These are phyloP conservation scores for Aspergillus felis DNA, from an alignment of 2,329 filamentous ascomycete genomes.

Conservation along the genomic window DNA sequence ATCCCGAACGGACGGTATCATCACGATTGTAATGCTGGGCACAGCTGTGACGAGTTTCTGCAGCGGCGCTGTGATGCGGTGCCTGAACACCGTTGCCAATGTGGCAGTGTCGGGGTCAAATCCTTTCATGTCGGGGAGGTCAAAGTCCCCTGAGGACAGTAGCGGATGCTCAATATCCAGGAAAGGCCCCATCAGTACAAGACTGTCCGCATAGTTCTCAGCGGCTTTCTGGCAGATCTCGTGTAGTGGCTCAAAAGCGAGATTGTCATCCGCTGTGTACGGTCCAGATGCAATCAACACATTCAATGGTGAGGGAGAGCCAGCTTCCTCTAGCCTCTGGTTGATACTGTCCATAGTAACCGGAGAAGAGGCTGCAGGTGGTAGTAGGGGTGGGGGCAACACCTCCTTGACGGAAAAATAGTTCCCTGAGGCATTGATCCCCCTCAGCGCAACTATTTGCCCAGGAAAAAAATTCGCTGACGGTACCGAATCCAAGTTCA, in stretches of 20 bases:
- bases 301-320: slow-evolving; percentile 65
- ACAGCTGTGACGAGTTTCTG: slow-evolving; percentile 66
- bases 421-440: slow-evolving; percentile 80
- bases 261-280: slow-evolving; percentile 87
- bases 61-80: slow-evolving; percentile 71
- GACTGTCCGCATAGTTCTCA: slow-evolving; percentile 68
- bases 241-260: slow-evolving; percentile 83
- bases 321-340: slow-evolving; percentile 62
- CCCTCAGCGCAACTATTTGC: slow-evolving; percentile 82
- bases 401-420: slow-evolving; percentile 78
- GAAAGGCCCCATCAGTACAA: slow-evolving; percentile 83
- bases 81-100: slow-evolving; percentile 76
- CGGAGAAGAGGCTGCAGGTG: slow-evolving; percentile 67
- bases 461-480: slow-evolving; percentile 87
- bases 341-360: slow-evolving; percentile 64
- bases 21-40: slow-evolving; percentile 74
- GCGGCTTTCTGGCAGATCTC: slow-evolving; percentile 74
- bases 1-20: slow-evolving; percentile 80
- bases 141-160: slow-evolving; percentile 74
- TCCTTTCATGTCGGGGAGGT: slow-evolving; percentile 64
- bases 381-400: slow-evolving; percentile 69
- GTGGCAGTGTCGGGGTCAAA: slow-evolving; percentile 74
- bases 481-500: slow-evolving; percentile 67
- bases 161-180: slow-evolving; percentile 88
- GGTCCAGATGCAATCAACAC: slow-evolving; percentile 79